Evolutionary conservation across 2,329 filamentous ascomycete species (phyloP).

Genomic region (Aspergillus bombycis): DNA sequence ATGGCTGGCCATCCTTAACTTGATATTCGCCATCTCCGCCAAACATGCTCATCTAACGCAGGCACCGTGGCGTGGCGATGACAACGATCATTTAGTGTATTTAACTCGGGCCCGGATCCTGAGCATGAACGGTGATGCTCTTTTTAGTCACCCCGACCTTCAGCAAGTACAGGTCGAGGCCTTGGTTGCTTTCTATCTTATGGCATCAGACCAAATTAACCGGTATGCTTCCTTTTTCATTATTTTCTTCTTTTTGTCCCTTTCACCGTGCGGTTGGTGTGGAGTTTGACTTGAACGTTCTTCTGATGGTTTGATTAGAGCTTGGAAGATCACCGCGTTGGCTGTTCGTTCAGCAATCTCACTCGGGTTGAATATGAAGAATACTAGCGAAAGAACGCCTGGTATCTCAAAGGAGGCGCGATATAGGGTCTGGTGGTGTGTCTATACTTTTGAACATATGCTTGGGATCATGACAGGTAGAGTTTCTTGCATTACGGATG

Average conservation of each 20-base stretch:
- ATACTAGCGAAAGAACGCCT: slow-evolving; percentile 40
- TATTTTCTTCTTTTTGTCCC: neutral
- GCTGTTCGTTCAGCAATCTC: slow-evolving; percentile 48
- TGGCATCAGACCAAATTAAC: slow-evolving; percentile 49
- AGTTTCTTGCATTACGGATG: slow-evolving; percentile 46
- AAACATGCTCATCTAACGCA: slow-evolving; percentile 48
- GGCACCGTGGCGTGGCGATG: slow-evolving; percentile 46
- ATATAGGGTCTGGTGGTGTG: slow-evolving; percentile 52
- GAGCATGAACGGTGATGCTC: slow-evolving; percentile 45
- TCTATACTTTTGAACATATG: slow-evolving; percentile 49
- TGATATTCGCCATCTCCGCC: slow-evolving; percentile 51
- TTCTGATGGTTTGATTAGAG: slow-evolving; percentile 27
- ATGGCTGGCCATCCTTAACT: slow-evolving; percentile 50
- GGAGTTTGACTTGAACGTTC: neutral
- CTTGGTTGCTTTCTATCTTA: slow-evolving; percentile 48
- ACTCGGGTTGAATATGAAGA: slow-evolving; percentile 50
- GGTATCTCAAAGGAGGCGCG: slow-evolving; percentile 48
- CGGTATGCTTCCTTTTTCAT: slow-evolving; percentile 32
- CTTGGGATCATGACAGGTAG: slow-evolving; percentile 52
- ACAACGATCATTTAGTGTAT: slow-evolving; percentile 48
- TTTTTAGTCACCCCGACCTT: slow-evolving; percentile 49
- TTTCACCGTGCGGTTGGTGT: neutral
- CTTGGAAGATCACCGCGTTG: slow-evolving; percentile 47
- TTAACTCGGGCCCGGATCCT: slow-evolving; percentile 48
- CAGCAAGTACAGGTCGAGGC: slow-evolving; percentile 51